These are phyloP conservation scores for Hydnomerulius pinastri DNA, from an alignment of 768 basidiomycete genomes.

Conservation along the genomic window DNA sequence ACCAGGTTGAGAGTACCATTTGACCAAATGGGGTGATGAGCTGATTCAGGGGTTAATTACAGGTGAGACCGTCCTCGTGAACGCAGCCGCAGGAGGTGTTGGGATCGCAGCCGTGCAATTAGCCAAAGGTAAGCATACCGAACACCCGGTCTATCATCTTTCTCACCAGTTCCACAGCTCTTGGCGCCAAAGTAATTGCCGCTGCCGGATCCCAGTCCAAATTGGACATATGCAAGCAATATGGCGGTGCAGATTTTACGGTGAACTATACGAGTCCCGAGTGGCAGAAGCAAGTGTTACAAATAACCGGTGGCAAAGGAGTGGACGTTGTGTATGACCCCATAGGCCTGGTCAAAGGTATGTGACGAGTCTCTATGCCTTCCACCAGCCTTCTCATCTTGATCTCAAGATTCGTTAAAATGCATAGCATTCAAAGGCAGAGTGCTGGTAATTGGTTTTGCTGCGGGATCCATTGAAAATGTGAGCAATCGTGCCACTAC, in stretches of 20 bases:
- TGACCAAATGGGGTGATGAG: background rate
- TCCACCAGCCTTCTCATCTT: background rate
- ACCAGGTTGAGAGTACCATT: constrained; percentile 48
- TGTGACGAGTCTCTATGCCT: constrained; percentile 3
- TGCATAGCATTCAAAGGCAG: constrained; percentile 96
- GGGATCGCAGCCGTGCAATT: constrained; percentile 91
- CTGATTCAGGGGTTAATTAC: constrained; percentile 6
- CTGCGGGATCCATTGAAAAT: constrained; percentile 25
- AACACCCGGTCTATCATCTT: background rate
- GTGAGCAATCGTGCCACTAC: background rate
- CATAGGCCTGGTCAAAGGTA: constrained; percentile 75
- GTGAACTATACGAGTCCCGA: constrained; percentile 76
- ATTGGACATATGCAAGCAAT: constrained; percentile 70
- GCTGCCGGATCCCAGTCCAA: constrained; percentile 83
- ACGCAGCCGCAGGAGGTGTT: constrained; percentile 95
- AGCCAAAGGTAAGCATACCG: constrained; percentile 69
- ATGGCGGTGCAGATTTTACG: constrained; percentile 81
- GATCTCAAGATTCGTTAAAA: constrained; percentile 72
- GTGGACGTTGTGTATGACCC: constrained; percentile 89
- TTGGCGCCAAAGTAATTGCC: constrained; percentile 94
- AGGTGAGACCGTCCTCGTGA: constrained; percentile 93
- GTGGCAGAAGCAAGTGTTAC: constrained; percentile 91
- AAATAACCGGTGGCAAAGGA: constrained; percentile 81
- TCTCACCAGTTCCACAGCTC: constrained; percentile 44
- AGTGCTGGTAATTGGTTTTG: constrained; percentile 85